Base-by-base conservation (phyloP, 2,329 filamentous ascomycete species). In the Sporothrix curviconia region DNA sequence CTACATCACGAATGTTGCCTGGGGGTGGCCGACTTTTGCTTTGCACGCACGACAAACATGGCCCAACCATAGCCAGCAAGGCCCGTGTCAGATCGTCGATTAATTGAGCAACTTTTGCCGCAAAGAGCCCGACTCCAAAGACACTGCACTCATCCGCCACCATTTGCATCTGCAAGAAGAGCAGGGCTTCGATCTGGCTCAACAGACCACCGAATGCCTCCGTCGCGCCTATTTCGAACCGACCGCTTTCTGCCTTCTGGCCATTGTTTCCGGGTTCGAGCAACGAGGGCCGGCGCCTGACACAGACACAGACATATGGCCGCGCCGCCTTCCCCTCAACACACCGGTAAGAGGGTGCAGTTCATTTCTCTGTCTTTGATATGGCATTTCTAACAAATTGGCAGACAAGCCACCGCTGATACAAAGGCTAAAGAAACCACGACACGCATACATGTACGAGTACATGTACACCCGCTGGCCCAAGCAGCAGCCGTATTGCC, bases 101-200 rank as follows among this genome's bases (percentile, higher is more conserved):
- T 19, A 28, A 53, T 43, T 55, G 40, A 44, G 51, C 51, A 55
- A 37, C 51, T 55, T 55, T 44, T 55, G 51, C 51, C 51, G 51
- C 40, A 32, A 55, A 19, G 40, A 25, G 19, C n/a, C 24, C 6
- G 43, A n/a, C 30, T 44, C 37, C 44, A 34, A 55, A 24, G 25
- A 25, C n/a, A 22, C n/a, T n/a, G n/a, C 3, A 24, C 7, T 22
- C n/a, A 24, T 9, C 19, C 17, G 30, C 37, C 25, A 32, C 12
- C 32, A n/a, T n/a, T 53, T 37, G 25, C 50, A 53, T 42, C 12
- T 43, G 50, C 22, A 40, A 40, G 36, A 52, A 30, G 25, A 54
- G 24, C 2, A 19, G 12, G 9, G 30, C 30, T 46, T 42, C 32
- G 44, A 30, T 14, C 28, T 49, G 28, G 28, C 44, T 49, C 44